These are phyloP conservation scores for Cucurbita ficifolia DNA, from an alignment of 306 rosid species.

Conservation along the genomic window DNA sequence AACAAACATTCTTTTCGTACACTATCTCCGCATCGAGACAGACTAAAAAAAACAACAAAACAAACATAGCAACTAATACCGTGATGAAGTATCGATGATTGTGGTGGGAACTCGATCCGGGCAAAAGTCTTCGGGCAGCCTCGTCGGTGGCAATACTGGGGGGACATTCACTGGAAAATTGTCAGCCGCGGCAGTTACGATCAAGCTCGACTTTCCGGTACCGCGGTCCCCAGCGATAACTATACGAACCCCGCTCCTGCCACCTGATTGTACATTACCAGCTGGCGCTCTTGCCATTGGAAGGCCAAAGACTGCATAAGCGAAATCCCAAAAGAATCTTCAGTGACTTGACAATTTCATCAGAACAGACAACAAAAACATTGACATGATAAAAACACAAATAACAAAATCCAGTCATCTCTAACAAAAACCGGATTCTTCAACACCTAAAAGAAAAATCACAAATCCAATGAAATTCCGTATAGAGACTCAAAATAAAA, in stretches of 20 bases:
- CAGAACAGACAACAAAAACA: not conserved
- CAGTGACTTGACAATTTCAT: conserved; percentile 3
- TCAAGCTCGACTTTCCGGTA: conserved; percentile 89
- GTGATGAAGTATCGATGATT: conserved; percentile 81
- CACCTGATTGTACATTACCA: conserved; percentile 36
- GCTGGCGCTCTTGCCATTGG: conserved; percentile 49
- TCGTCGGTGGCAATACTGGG: conserved; percentile 71
- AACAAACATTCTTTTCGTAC: not conserved
- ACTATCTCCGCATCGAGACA: not conserved
- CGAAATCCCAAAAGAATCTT: conserved; percentile 15
- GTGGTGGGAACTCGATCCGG: conserved; percentile 91
- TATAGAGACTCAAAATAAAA: not conserved
- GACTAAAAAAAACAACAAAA: not conserved
- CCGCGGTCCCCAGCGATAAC: conserved; percentile 84
- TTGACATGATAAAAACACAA: not conserved
- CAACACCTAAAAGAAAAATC: not conserved
- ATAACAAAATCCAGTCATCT: not conserved
- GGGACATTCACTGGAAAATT: conserved; percentile 66
- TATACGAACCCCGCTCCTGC: conserved; percentile 56
- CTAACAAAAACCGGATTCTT: not conserved
- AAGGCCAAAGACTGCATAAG: conserved; percentile 11
- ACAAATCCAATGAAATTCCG: not conserved
- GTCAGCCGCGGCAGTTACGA: conserved; percentile 75
- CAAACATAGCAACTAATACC: conserved; percentile 20
- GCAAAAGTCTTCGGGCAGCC: conserved; percentile 68